Evolutionary conservation across 2,329 filamentous ascomycete genomes (phyloP), one percentile per base, ranked within the genome.

Genomic region (Zelopaecilomyces penicillatus): DNA sequence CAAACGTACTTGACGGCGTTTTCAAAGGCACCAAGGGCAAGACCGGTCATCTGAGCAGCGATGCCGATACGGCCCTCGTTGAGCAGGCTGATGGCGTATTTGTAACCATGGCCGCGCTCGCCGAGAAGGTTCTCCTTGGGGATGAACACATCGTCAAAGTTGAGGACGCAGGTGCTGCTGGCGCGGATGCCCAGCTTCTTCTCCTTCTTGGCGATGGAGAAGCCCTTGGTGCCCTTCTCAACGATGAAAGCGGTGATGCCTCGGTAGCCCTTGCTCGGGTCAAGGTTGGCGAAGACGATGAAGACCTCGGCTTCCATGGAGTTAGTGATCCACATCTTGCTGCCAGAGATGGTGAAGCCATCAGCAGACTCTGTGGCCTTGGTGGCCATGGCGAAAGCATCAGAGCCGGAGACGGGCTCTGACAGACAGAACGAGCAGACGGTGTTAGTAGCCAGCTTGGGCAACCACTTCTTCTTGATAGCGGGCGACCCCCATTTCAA

Each of bases 281-380:
- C 84, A 34, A 98, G 74, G 69, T 96, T 98, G 60, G 93, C 93
- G 62, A 98, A 98, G 47, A 98, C 93, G 60, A 98, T 91, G 71
- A 96, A 98, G 72, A 97, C 84, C 48, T 82, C 82, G 19, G 93
- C 85, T 70, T 98, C 93, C 71, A 91, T 83, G 41, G 86, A 85
- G 75, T 98, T 98, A 52, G 93, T 98, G 68, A 98, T 98, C 93
- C 93, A 98, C 93, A 98, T 98, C 79, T 98, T 98, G 66, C 80
- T 82, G 41, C 93, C 93, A 49, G 80, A 85, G 66, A 98, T 85
- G 67, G 76, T 83, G 73, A 91, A 98, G 31, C 91, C 89, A 52
- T 82, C 77, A 26, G 80, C 75, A 1, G 87, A 93, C 73, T 90
- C 87, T 46, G 80, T 82, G 37, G 93, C 93, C 65, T 87, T 90